phyloP scores from a whole-genome alignment of 2,329 filamentous ascomycete species.

The Macrophomina tecta region DNA sequence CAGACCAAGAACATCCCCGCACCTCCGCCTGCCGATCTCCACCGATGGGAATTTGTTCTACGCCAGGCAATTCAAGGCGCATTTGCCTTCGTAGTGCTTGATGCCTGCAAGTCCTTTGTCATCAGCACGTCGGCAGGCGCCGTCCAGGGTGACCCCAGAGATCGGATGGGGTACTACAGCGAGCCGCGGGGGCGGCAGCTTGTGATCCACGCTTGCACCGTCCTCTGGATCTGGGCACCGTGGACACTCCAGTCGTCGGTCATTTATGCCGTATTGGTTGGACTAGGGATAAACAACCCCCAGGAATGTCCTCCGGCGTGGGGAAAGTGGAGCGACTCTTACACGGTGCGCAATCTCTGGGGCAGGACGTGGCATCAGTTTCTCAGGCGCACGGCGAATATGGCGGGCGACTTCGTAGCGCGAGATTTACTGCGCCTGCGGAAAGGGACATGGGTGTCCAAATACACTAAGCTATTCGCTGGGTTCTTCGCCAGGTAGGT shows the following conservation, averaged over 20 bases:
- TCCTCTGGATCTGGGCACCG: conserved; percentile 33
- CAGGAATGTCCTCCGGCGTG: conserved; percentile 39
- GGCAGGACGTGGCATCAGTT: conserved; percentile 39
- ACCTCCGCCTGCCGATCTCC: conserved; percentile 28
- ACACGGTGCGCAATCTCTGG: conserved; percentile 36
- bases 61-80: conserved; percentile 32
- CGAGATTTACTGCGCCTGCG: conserved; percentile 33
- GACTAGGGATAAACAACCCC: conserved; percentile 32
- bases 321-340: conserved; percentile 32
- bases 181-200: conserved; percentile 30
- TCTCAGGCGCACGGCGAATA: conserved; percentile 34
- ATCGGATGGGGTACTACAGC: conserved; percentile 27
- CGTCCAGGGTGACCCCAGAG: conserved; percentile 26
- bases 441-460: conserved; percentile 39
- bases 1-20: conserved; percentile 38
- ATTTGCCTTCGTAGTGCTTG: conserved; percentile 32
- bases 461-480: conserved; percentile 39
- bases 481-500: conserved; percentile 34
- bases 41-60: conserved; percentile 34
- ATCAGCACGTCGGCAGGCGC: conserved; percentile 31
- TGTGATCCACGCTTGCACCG: conserved; percentile 35
- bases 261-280: conserved; percentile 33
- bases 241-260: conserved; percentile 20
- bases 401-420: conserved; percentile 32
- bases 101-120: conserved; percentile 32